phyloP scores from a whole-genome alignment of 73 alveolate species.

The Uronychia binucleata region DNA sequence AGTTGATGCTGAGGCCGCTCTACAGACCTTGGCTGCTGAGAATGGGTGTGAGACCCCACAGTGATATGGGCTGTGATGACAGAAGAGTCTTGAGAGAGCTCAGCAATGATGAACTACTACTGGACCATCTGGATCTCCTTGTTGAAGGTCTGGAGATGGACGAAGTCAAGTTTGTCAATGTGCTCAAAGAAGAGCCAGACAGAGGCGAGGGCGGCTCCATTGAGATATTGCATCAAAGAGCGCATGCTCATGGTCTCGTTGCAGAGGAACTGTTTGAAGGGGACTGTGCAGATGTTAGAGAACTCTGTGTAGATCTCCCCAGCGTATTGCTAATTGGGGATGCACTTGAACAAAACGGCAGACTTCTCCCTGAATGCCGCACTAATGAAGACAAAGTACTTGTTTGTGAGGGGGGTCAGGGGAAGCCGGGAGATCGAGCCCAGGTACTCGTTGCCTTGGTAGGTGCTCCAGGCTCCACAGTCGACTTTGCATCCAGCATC shows the following conservation, averaged over 20 bases:
- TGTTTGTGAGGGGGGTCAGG: conserved; percentile 40
- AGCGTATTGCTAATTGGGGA: conserved; percentile 29
- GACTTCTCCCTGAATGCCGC: conserved; percentile 46
- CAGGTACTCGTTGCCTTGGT: conserved; percentile 53
- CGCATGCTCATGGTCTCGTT: conserved; percentile 26
- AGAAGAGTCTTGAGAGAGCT: conserved; percentile 60
- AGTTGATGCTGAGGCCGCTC: conserved; percentile 21
- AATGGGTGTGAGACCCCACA: conserved; percentile 32
- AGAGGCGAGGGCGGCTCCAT: conserved; percentile 56
- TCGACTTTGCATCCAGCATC: conserved; percentile 69
- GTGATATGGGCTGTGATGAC: conserved; percentile 72
- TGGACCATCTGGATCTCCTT: conserved; percentile 64
- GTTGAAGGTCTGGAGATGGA: conserved; percentile 37
- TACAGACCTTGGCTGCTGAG: conserved; percentile 16
- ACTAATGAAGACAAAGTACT: conserved; percentile 40
- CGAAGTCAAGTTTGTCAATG: conserved; percentile 27
- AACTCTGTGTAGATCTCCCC: conserved; percentile 42
- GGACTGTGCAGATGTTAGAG: conserved; percentile 38
- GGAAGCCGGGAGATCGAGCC: conserved; percentile 34
- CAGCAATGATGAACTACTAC: conserved; percentile 56
- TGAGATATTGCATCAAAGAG: conserved; percentile 19
- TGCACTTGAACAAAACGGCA: conserved; percentile 43
- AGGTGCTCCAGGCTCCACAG: conserved; percentile 74
- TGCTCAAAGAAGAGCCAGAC: conserved; percentile 57
- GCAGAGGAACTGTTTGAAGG: conserved; percentile 26